These are phyloP conservation scores for Cladophialophora carrionii DNA, from an alignment of 2,329 filamentous ascomycete genomes.

Conservation along the genomic window DNA sequence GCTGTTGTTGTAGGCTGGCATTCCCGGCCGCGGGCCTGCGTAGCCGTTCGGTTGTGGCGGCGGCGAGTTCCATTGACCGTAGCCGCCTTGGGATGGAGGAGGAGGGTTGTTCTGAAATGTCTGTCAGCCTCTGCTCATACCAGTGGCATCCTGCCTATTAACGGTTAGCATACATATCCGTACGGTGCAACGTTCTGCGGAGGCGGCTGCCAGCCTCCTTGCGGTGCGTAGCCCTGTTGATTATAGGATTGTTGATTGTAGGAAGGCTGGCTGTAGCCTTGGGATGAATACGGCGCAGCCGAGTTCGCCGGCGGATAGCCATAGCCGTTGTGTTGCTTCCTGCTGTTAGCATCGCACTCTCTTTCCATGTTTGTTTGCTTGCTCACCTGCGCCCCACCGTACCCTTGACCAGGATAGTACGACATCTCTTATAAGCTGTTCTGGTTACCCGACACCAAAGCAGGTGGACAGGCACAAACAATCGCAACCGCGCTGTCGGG, in stretches of 20 bases:
- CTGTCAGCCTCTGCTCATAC: conserved; percentile 32
- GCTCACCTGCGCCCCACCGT: conserved; percentile 42
- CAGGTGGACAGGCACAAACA: not conserved
- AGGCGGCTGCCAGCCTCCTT: conserved; percentile 46
- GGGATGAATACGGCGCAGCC: conserved; percentile 42
- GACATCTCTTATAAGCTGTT: conserved; percentile 25
- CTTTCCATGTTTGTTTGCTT: not conserved
- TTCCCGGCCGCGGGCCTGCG: conserved; percentile 38
- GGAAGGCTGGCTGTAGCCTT: conserved; percentile 11
- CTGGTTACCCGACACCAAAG: not conserved
- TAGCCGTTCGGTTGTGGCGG: conserved; percentile 47
- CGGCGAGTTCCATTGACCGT: conserved; percentile 35
- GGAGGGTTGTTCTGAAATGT: conserved; percentile 35
- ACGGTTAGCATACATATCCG: conserved; percentile 16
- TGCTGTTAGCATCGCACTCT: conserved; percentile 30
- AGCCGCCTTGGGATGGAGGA: conserved; percentile 44
- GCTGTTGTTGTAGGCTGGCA: conserved; percentile 30
- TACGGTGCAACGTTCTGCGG: conserved; percentile 43
- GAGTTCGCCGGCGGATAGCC: conserved; percentile 40
- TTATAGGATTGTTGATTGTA: conserved; percentile 22
- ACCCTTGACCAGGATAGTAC: conserved; percentile 28
- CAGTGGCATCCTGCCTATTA: conserved; percentile 36
- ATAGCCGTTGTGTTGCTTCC: conserved; percentile 46
- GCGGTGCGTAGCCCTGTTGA: conserved; percentile 34
- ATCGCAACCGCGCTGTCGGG: not conserved